Evolutionary conservation across 805 yeast species (phyloP), one percentile per base, ranked within the genome.

Genomic region (Lachancea lanzarotensis): DNA sequence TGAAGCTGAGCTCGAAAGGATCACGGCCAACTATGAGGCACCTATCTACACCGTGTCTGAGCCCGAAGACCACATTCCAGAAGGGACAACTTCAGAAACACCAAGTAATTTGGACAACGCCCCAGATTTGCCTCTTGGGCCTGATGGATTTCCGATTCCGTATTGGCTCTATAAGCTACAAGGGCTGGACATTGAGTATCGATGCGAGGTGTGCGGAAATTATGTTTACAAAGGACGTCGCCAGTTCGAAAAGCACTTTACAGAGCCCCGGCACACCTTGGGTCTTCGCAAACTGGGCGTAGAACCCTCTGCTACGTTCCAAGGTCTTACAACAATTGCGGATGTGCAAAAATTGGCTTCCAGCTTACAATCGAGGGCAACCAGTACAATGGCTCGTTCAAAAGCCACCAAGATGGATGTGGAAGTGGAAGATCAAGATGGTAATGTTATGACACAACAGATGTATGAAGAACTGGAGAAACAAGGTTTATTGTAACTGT

Each of bases 81-180:
- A 45, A 42, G 2, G 39, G 43, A 8, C 32, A 38, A 4, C 19
- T 15, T 18, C 35, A 16, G 35, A 32, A 17, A 17, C 11, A 11
- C 19, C 18, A 15, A 32, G 17, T 17, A 30, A 12, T 15, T 7
- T 17, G 12, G 35, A 16, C 16, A 32, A 19, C 19, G 49, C 53
- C 6, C 67, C 76, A 45, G 77, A 82, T 45, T 62, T 86, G 45
- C 95, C 96, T 0, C 42, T 86, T 0, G 98, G 95, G 0, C 75
- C 85, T 16, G 97, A 90, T 63, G 97, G 97, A 0, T 75, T 74
- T 34, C 97, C 97, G 0, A 87, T 93, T 25, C 98, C 98, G 1
- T 79, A 73, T 44, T 93, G 98, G 98, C 69, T 93, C 25, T 90
- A 79, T 71, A 93, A 90, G 62, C 69, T 90, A 37, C 89, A 88